Evolutionary conservation across 75 land plant genomes (phyloP), one percentile per base, ranked within the genome.

Genomic region (Pinus taeda): DNA sequence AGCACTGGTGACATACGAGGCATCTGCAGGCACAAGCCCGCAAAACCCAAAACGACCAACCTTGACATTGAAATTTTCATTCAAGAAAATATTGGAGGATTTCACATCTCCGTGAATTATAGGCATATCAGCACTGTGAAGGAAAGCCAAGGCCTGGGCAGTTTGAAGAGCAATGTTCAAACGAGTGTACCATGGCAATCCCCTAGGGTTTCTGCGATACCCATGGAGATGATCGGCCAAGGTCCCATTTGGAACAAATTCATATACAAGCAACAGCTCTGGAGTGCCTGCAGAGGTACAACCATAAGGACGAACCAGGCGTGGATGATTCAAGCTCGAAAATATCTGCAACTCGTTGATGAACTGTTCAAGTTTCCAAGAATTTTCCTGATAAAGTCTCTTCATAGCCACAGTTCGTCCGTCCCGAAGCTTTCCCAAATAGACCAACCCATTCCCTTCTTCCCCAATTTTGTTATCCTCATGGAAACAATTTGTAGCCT

Each of bases 11-110:
- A 81, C 69, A 71, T 85, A 83, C 1, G 83, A 59, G 12, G 20
- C 67, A 18, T 81, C 80, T 14, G 64, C 24, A 18, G 63, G 57
- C 71, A 77, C 84, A 26, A 80, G 65, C 72, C 77, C 74, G 29
- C 80, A 81, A 8, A 86, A 74, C n/a, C 88, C 88, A 57, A 83
- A 86, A 24, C 83, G 83, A 1, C 78, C 86, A 1, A 86, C 79
- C 42, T 86, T 86, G 30, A 53, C 80, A 20, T 69, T 64, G 72
- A 83, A 75, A 66, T 81, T 55, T 15, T 75, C 26, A 37, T 82
- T 81, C 22, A 82, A 56, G 15, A 82, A 77, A n/a, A 84, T 80
- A 70, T 84, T 84, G 49, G 14, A 56, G 59, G 83, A 81, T 79
- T 84, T 84, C 42, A 84, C 75, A 58, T 84, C 85, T 15, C 83